phyloP scores from a whole-genome alignment of 176 grass and related monocot species.

The Carex scoparia region DNA sequence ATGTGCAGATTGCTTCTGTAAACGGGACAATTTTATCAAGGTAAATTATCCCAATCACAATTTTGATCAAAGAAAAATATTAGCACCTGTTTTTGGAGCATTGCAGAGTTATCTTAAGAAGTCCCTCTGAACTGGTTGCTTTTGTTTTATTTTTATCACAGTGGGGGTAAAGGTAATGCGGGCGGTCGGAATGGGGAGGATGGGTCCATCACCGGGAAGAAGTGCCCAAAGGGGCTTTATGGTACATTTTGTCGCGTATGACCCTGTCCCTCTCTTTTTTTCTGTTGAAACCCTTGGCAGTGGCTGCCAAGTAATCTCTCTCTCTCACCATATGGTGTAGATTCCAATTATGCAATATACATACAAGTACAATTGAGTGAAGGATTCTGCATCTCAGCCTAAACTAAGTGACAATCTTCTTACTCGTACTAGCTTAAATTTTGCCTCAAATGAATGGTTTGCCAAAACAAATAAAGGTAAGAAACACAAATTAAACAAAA shows the following conservation, averaged over 20 bases:
- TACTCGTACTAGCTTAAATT: background rate
- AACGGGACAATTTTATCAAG: conserved; percentile 78
- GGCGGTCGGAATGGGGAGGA: conserved; percentile 62
- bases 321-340: background rate
- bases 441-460: background rate
- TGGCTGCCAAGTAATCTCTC: background rate
- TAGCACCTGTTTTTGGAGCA: background rate
- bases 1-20: conserved; percentile 83
- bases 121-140: background rate
- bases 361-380: background rate
- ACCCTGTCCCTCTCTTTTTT: background rate
- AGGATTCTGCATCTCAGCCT: background rate
- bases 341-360: background rate
- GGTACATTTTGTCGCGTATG: conserved; percentile 75
- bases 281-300: too few species aligned
- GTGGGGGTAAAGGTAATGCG: conserved; percentile 72
- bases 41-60: conserved; percentile 36
- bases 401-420: background rate
- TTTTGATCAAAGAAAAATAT: conserved; percentile 14
- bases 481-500: background rate
- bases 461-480: background rate
- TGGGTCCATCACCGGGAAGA: conserved; percentile 78
- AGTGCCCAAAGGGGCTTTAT: conserved; percentile 76
- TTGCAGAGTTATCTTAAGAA: conserved; percentile 2
- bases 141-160: conserved; percentile 38